Evolutionary conservation across 768 basidiomycete species (phyloP).

Genomic region (Russula sp.): DNA sequence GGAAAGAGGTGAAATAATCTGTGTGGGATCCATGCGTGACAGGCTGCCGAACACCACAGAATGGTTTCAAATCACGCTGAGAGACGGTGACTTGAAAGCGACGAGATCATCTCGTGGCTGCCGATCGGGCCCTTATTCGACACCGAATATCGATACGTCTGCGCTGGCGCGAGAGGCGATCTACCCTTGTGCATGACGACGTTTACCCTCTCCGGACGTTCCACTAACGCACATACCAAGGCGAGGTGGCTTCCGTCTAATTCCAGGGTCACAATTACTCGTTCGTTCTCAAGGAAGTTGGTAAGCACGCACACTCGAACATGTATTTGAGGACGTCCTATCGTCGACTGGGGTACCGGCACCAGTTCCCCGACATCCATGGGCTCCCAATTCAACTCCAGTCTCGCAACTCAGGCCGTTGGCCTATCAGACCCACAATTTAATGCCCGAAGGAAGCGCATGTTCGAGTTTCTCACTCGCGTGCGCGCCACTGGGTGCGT

Average conservation of each 20-base stretch:
- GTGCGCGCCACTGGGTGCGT: constrained; percentile 54
- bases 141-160: neutral
- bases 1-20: too few relatives aligned
- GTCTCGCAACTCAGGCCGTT: constrained; percentile 26
- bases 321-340: neutral
- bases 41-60: too few relatives aligned
- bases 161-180: neutral
- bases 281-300: neutral
- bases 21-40: too few relatives aligned
- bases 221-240: neutral
- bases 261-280: neutral
- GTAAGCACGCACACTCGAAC: neutral
- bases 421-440: constrained; percentile 45
- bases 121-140: too few relatives aligned
- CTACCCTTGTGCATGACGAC: neutral
- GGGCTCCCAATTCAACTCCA: neutral
- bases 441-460: constrained; percentile 32
- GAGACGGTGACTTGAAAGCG: too few relatives aligned
- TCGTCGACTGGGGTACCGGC: neutral
- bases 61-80: too few relatives aligned
- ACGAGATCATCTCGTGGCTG: too few relatives aligned
- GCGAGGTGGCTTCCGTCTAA: neutral
- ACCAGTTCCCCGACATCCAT: neutral
- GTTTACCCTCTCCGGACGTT: neutral
- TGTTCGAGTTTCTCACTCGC: constrained; percentile 53